Percentiles rank a stretch among this genome's conserved stretches.
Conservation (phyloP, 352 stramenopile genomes). For the Phytopythium delawarense region DNA sequence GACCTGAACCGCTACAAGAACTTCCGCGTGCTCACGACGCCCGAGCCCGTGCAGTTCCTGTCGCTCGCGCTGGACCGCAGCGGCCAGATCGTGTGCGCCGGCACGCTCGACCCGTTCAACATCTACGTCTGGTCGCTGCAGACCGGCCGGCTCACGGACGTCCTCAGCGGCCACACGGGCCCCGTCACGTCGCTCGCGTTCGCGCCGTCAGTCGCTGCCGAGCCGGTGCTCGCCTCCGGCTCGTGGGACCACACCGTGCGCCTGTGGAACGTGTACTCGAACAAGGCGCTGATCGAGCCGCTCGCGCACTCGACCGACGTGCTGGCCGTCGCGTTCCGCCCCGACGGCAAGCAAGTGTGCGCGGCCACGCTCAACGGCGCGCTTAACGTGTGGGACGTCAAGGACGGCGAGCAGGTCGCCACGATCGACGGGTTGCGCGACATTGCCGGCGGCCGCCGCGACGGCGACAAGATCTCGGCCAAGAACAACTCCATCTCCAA, state of each 20-base stretch:
- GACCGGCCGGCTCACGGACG: conserved; percentile 95
- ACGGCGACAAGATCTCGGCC: conserved; percentile 77
- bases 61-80: conserved; percentile 97
- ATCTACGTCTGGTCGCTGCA: conserved; percentile 98
- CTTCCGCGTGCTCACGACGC: conserved; percentile 97
- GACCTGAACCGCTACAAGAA: conserved; percentile 99
- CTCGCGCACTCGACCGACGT: conserved; percentile 96
- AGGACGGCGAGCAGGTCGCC: conserved; percentile 92
- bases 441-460: conserved; percentile 91
- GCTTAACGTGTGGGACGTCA: conserved; percentile 97
- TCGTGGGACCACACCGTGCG: conserved; percentile 99
- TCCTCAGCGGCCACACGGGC: conserved; percentile 97
- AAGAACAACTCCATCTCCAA: conserved; percentile 92
- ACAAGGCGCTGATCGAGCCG: conserved; percentile 93
- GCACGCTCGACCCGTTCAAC: conserved; percentile 95
- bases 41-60: conserved; percentile 97
- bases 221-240: conserved; percentile 90
- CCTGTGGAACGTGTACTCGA: conserved; percentile 99
- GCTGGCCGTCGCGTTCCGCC: conserved; percentile 94
- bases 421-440: conserved; percentile 97
- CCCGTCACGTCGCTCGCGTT: conserved; percentile 96
- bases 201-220: conserved; percentile 63
- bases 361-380: conserved; percentile 95
- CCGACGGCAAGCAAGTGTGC: conserved; percentile 96
- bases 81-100: conserved; percentile 95